A percentile compares a stretch with the other conserved stretches of the same genome.
These are phyloP conservation scores for Polygonum maritimum DNA, from an alignment of 148 eudicot genomes.

Conservation along the genomic window DNA sequence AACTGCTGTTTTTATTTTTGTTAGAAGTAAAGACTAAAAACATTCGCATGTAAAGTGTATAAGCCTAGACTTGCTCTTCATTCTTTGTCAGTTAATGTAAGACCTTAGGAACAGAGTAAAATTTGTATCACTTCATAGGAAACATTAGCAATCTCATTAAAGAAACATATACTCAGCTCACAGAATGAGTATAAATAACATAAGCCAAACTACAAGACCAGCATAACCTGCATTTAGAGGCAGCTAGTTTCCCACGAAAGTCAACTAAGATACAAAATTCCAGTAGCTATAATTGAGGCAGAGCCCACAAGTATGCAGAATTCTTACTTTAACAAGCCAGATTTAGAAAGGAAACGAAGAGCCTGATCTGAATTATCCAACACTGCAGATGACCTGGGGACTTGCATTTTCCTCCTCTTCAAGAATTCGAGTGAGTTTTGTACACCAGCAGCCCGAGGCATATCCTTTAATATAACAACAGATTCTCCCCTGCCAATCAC, in stretches of 20 bases:
- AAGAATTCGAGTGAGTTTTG: conserved; percentile 70
- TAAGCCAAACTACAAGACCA: neutral
- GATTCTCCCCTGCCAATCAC: conserved; percentile 43
- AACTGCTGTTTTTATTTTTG: no score
- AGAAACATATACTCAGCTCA: neutral
- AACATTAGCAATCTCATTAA: neutral
- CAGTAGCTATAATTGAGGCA: neutral
- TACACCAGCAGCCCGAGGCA: conserved; percentile 64
- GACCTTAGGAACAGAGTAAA: neutral
- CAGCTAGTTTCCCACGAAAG: neutral
- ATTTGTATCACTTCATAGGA: neutral
- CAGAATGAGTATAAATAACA: neutral
- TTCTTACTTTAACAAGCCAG: conserved; percentile 51
- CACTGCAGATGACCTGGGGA: conserved; percentile 67
- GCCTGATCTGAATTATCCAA: conserved; percentile 83
- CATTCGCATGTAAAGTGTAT: no score
- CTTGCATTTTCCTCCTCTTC: conserved; percentile 60
- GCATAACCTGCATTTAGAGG: neutral
- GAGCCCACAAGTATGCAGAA: neutral
- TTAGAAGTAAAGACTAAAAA: no score
- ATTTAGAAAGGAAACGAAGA: conserved; percentile 55
- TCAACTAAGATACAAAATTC: conserved; percentile 2
- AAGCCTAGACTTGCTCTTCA: no score
- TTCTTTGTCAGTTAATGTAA: neutral
- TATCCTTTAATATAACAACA: conserved; percentile 50